Evolutionary conservation across 2,329 filamentous ascomycete genomes (phyloP).

Genomic region (Trichoderma atrobrunneum): DNA sequence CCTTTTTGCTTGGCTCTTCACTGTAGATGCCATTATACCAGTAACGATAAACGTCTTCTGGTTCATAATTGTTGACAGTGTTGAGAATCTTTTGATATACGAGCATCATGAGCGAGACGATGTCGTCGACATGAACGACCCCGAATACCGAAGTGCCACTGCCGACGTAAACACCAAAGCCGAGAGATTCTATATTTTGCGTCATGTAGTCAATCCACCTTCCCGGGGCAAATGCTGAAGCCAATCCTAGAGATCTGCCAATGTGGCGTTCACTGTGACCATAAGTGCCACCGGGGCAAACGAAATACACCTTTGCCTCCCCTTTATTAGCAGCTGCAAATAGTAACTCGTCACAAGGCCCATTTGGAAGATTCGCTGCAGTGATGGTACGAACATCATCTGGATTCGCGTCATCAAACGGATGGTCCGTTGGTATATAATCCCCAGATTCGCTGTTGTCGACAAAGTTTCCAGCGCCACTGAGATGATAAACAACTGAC

Average conservation of each 20-base stretch:
- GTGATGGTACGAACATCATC: not conserved
- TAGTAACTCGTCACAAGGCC: not conserved
- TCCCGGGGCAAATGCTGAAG: not conserved
- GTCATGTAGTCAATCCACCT: not conserved
- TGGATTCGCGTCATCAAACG: not conserved
- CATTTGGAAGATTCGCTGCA: not conserved
- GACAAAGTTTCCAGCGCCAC: not conserved
- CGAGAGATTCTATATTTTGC: not conserved
- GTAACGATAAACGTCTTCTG: not conserved
- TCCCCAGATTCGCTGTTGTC: not conserved
- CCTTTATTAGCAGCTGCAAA: not conserved
- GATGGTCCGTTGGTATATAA: not conserved
- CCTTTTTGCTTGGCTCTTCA: not conserved
- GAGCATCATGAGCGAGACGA: not conserved
- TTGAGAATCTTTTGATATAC: not conserved
- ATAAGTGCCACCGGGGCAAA: not conserved
- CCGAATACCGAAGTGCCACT: not conserved
- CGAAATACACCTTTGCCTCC: not conserved
- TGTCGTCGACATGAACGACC: not conserved
- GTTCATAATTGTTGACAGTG: not conserved
- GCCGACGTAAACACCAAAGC: not conserved
- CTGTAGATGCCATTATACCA: not conserved
- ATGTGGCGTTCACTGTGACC: not conserved
- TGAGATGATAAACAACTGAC: not conserved
- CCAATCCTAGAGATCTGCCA: not conserved